These are phyloP conservation scores for Venustampulla echinocandica DNA, from an alignment of 495 filamentous ascomycete species.

Conservation along the genomic window DNA sequence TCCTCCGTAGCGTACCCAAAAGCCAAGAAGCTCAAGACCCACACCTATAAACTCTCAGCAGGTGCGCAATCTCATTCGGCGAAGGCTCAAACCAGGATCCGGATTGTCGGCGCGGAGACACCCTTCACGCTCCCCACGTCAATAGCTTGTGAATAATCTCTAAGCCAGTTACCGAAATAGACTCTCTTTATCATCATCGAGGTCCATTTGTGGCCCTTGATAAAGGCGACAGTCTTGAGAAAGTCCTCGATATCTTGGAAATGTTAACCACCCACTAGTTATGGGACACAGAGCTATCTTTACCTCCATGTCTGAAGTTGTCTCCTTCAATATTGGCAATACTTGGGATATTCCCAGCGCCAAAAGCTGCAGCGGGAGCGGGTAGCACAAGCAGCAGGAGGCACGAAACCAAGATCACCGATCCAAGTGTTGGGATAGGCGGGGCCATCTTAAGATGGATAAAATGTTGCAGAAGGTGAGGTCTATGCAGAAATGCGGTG, in stretches of 20 bases:
- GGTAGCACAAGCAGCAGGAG: slow-evolving; percentile 55
- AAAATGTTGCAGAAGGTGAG: background rate
- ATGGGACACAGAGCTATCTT: slow-evolving; percentile 2
- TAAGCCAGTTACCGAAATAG: slow-evolving; percentile 82
- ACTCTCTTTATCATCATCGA: slow-evolving; percentile 79
- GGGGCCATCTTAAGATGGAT: slow-evolving; percentile 16
- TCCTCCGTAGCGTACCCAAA: slow-evolving; percentile 83
- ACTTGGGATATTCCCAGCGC: slow-evolving; percentile 90
- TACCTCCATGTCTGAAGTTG: slow-evolving; percentile 89
- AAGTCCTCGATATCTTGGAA: slow-evolving; percentile 91
- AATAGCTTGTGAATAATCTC: slow-evolving; percentile 79
- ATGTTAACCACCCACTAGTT: slow-evolving; percentile 13
- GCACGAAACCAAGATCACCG: slow-evolving; percentile 35
- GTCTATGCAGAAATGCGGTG: too few species aligned
- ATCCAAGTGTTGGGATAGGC: slow-evolving; percentile 2
- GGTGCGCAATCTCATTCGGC: background rate
- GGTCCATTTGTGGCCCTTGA: slow-evolving; percentile 92
- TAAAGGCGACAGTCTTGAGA: slow-evolving; percentile 78
- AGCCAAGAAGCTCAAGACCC: slow-evolving; percentile 49
- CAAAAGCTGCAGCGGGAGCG: slow-evolving; percentile 65
- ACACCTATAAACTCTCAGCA: slow-evolving; percentile 25
- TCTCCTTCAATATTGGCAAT: slow-evolving; percentile 89
- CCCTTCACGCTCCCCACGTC: slow-evolving; percentile 87
- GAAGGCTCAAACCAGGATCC: slow-evolving; percentile 54
- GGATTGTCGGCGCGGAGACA: slow-evolving; percentile 82